A percentile compares a stretch with the other conserved stretches of the same genome.
These are phyloP conservation scores for Botrytis aclada DNA, from an alignment of 2,329 filamentous ascomycete species.

Conservation along the genomic window DNA sequence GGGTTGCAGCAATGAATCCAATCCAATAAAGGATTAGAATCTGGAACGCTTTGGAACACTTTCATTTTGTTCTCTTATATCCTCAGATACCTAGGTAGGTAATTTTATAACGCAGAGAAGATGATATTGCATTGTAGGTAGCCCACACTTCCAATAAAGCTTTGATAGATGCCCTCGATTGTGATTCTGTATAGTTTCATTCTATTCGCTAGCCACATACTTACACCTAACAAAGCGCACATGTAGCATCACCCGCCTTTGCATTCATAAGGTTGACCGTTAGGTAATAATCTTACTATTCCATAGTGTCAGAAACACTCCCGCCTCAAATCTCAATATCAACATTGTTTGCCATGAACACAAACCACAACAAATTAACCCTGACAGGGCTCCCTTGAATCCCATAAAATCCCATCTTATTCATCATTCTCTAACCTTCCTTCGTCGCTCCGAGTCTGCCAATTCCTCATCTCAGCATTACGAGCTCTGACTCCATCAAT, in stretches of 20 bases:
- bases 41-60: neutral
- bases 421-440: constrained; percentile 33
- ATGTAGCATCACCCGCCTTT: neutral
- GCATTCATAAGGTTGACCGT: neutral
- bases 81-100: neutral
- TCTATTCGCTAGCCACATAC: neutral
- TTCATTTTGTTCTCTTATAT: neutral
- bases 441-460: constrained; percentile 22
- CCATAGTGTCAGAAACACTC: neutral
- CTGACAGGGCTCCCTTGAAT: neutral
- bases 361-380: neutral
- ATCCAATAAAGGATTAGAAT: neutral
- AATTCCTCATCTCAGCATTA: constrained; percentile 26
- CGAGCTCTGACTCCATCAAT: constrained; percentile 40
- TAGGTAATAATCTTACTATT: neutral
- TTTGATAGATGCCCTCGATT: neutral
- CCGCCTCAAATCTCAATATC: neutral
- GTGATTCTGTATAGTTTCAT: neutral
- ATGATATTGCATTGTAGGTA: neutral
- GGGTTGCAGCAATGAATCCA: neutral
- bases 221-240: neutral
- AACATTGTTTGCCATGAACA: neutral
- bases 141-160: neutral
- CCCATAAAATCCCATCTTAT: constrained; percentile 23
- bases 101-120: neutral